Conservation (phyloP, 2,329 filamentous ascomycete species). For the Juglanconis sp. region DNA sequence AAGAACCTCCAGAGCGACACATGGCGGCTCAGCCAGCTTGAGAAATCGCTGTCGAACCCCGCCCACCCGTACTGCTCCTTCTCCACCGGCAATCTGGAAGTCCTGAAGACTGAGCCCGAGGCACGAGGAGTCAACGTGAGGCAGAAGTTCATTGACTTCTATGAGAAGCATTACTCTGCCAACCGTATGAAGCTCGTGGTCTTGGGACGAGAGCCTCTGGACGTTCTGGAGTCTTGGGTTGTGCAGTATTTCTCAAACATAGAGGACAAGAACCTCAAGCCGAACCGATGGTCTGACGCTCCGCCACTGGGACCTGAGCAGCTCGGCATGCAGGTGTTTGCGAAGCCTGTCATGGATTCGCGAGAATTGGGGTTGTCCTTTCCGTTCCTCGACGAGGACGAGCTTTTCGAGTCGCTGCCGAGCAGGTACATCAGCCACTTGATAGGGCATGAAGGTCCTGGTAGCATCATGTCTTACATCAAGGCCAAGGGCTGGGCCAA, state of each 20-base stretch:
- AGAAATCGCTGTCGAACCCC: constrained; percentile 83
- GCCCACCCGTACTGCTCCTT: constrained; percentile 89
- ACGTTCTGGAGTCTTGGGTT: constrained; percentile 80
- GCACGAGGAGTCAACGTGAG: constrained; percentile 78
- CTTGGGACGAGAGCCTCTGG: constrained; percentile 75
- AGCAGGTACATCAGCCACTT: constrained; percentile 84
- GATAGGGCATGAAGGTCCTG: constrained; percentile 88
- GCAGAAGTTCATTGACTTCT: constrained; percentile 89
- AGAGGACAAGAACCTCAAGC: constrained; percentile 74
- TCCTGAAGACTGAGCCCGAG: constrained; percentile 79
- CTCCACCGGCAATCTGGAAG: constrained; percentile 83
- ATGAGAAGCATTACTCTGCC: constrained; percentile 84
- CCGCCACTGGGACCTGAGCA: constrained; percentile 47
- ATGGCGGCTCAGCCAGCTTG: constrained; percentile 84
- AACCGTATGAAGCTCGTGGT: constrained; percentile 93
- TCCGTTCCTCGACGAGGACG: constrained; percentile 80
- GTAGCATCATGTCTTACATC: constrained; percentile 85
- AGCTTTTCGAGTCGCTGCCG: constrained; percentile 75
- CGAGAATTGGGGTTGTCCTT: constrained; percentile 78
- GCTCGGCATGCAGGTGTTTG: constrained; percentile 70
- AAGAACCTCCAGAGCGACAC: constrained; percentile 91
- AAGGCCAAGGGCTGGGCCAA: constrained; percentile 91
- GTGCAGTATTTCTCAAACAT: constrained; percentile 78
- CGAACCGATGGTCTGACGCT: constrained; percentile 52
- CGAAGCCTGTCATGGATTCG: constrained; percentile 88